These are phyloP conservation scores for Cyberlindnera mrakii DNA, from an alignment of 805 yeast species.

Conservation along the genomic window DNA sequence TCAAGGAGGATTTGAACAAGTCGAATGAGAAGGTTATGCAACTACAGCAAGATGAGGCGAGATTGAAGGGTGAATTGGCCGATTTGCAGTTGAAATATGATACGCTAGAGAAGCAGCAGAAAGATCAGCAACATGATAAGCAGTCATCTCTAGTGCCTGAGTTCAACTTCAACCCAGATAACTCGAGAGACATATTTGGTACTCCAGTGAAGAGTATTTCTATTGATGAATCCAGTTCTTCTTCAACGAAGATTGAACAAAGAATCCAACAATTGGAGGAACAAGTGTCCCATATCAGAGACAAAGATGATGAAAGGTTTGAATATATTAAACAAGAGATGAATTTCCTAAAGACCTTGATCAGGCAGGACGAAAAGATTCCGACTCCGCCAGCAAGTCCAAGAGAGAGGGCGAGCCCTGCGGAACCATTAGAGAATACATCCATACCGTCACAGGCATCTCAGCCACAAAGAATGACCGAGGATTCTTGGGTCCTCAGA, in stretches of 20 bases:
- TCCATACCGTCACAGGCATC: neutral
- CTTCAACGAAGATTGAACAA: conserved; percentile 3
- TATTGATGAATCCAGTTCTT: neutral
- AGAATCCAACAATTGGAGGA: conserved; percentile 9
- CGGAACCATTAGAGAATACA: neutral
- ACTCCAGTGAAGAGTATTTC: neutral
- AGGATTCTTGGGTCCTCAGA: conserved; percentile 28
- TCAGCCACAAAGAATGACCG: conserved; percentile 9
- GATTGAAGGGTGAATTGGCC: conserved; percentile 10
- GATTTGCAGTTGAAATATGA: conserved; percentile 16
- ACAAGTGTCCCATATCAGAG: neutral
- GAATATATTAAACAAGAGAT: conserved; percentile 18
- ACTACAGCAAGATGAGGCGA: conserved; percentile 8
- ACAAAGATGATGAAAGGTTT: conserved; percentile 11
- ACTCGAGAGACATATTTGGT: conserved; percentile 14
- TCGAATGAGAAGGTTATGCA: conserved; percentile 8
- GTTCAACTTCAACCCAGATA: conserved; percentile 10
- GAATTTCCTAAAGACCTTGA: conserved; percentile 15
- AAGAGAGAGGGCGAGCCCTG: neutral
- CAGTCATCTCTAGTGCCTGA: neutral
- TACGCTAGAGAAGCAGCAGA: conserved; percentile 17
- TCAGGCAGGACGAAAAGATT: neutral
- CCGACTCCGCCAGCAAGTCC: neutral
- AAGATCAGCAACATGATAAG: neutral
- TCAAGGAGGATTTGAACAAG: conserved; percentile 13